A percentile compares a stretch with the other conserved stretches of the same genome.
Conservation (phyloP, 176 grass and related monocot genomes). For the Phoenix roebelenii region DNA sequence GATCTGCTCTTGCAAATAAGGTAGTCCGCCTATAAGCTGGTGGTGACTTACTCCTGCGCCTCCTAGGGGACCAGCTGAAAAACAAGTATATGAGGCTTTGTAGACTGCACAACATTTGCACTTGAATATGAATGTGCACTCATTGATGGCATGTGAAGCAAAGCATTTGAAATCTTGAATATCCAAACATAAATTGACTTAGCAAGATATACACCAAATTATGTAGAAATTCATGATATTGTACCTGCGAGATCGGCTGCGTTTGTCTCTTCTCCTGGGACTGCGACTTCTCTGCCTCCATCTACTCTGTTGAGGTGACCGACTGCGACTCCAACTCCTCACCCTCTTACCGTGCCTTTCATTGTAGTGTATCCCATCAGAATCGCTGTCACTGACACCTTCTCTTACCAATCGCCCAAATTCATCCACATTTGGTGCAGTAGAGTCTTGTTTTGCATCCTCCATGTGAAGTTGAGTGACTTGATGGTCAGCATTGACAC, state of each 20-base stretch:
- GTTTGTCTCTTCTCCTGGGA: slow-evolving; percentile 6
- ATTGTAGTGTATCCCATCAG: slow-evolving; percentile 31
- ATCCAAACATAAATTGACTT: too few species aligned
- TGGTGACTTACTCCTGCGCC: slow-evolving; percentile 14
- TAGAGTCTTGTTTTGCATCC: slow-evolving; percentile 19
- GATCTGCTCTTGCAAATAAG: slow-evolving; percentile 4
- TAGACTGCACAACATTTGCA: too few species aligned
- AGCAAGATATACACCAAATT: too few species aligned
- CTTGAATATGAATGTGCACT: not conserved
- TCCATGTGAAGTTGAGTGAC: slow-evolving; percentile 24
- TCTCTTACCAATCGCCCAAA: slow-evolving; percentile 30
- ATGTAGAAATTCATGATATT: too few species aligned
- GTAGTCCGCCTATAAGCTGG: slow-evolving; percentile 28
- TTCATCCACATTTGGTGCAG: slow-evolving; percentile 32
- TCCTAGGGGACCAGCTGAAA: slow-evolving; percentile 57
- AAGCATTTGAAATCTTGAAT: not conserved
- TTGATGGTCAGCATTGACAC: slow-evolving; percentile 14
- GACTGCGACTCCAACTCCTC: slow-evolving; percentile 31
- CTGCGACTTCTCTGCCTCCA: slow-evolving; percentile 16
- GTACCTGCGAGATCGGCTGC: slow-evolving; percentile 36
- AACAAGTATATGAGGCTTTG: not conserved
- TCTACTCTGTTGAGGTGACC: slow-evolving; percentile 31
- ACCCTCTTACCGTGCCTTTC: slow-evolving; percentile 18
- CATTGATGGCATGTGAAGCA: not conserved
- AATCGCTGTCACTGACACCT: slow-evolving; percentile 37